Percentiles rank a stretch among this genome's conserved stretches.
phyloP scores from a whole-genome alignment of 345 rosid genomes.

The Heritiera fomes region DNA sequence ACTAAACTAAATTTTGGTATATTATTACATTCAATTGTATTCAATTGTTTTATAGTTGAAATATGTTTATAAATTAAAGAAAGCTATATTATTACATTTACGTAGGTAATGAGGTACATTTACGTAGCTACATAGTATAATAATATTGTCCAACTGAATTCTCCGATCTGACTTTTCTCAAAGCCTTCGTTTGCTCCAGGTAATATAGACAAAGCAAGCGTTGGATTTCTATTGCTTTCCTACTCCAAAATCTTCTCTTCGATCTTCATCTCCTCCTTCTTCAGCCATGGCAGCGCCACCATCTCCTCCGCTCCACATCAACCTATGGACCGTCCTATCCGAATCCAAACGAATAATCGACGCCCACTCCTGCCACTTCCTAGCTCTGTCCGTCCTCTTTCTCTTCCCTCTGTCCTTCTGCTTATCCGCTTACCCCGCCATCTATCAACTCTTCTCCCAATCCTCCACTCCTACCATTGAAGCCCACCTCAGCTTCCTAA shows the following conservation, averaged over 20 bases:
- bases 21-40: too few relatives aligned
- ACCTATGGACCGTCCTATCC: constrained; percentile 39
- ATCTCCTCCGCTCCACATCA: constrained; percentile 23
- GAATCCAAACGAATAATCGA: constrained; percentile 67
- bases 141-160: neutral
- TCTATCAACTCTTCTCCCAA: constrained; percentile 43
- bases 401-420: constrained; percentile 71
- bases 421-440: constrained; percentile 49
- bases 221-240: neutral
- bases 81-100: too few relatives aligned
- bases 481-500: constrained; percentile 30
- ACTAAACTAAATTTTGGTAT: too few relatives aligned
- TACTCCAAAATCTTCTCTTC: neutral
- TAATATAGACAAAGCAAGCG: neutral
- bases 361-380: constrained; percentile 88
- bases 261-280: neutral
- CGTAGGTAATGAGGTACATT: too few relatives aligned
- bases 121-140: too few relatives aligned
- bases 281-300: constrained; percentile 32
- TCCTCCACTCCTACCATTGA: constrained; percentile 32
- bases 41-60: too few relatives aligned
- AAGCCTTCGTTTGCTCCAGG: neutral
- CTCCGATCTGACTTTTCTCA: neutral
- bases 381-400: constrained; percentile 81
- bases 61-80: too few relatives aligned